phyloP scores from a whole-genome alignment of 1,284 basidiomycete genomes.

The Sutorius eximius region DNA sequence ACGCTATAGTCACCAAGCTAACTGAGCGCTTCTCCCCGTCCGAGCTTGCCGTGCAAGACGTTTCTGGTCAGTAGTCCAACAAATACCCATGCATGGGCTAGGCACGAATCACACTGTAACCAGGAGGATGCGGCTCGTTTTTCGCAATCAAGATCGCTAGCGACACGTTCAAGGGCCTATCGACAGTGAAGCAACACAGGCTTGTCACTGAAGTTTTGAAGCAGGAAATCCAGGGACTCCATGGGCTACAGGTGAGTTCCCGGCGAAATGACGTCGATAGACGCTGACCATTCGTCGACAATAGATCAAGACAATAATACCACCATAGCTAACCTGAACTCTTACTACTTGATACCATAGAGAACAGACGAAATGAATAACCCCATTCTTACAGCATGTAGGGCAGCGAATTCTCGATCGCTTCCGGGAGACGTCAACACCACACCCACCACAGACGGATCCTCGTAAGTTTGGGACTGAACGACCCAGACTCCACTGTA shows the following conservation, averaged over 20 bases:
- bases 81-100: neutral
- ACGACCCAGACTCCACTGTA: neutral
- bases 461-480: neutral
- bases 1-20: constrained; percentile 72
- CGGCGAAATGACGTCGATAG: neutral
- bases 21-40: constrained; percentile 72
- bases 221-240: constrained; percentile 88
- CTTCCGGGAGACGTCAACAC: neutral
- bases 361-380: constrained; percentile 3
- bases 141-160: constrained; percentile 92
- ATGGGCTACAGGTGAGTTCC: constrained; percentile 84
- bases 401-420: neutral
- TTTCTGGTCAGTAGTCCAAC: constrained; percentile 65
- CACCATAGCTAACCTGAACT: constrained; percentile 15
- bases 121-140: constrained; percentile 95
- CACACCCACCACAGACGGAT: neutral
- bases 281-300: constrained; percentile 13
- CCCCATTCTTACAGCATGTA: neutral
- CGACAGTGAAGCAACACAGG: constrained; percentile 92
- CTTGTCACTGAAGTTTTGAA: constrained; percentile 88
- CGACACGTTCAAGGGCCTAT: constrained; percentile 79
- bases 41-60: constrained; percentile 80
- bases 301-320: constrained; percentile 33
- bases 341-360: constrained; percentile 4
- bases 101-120: neutral